Base-by-base conservation (phyloP, 306 rosid species). In the Mucuna pruriens region DNA sequence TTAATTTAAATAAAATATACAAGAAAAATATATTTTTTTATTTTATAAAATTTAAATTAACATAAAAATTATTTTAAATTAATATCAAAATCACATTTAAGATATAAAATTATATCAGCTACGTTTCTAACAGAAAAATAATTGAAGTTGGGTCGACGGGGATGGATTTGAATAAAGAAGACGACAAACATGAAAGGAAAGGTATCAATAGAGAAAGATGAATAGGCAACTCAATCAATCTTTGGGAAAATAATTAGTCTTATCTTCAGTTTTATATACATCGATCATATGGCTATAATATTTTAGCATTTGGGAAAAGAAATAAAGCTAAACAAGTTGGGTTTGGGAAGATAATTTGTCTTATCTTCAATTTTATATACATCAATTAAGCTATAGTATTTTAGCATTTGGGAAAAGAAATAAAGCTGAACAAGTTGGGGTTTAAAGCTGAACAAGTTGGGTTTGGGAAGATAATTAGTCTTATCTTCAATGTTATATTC, bases 101-200 rank as follows among this genome's bases (percentile, higher is more conserved):
- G n/a, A n/a, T n/a, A n/a, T n/a, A n/a, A n/a, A n/a, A n/a, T n/a
- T n/a, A n/a, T n/a, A n/a, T n/a, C 12, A 46, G 16, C 15, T 19
- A 42, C 63, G 74, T 57, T 78, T 72, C 49, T n/a, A 74, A 84
- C 87, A 64, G 29, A 74, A 25, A 77, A 63, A 40, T 75, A 67
- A 82, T 82, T 60, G 74, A 61, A 48, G 12, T 75, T 19, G 69
- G 39, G 70, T 55, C 52, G 84, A 62, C 16, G 69, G 13, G 84
- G 67, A 36, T 65, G 61, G 58, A 19, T 63, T 45, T 74, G 17
- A 52, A 81, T 64, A 74, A 74, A 44, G 48, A 74, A 67, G 60
- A 62, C 73, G 46, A 82, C 0, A 6, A 22, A 45, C 58, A 55
- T 76, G 20, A 74, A 54, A 42, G 44, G 9, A 54, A 52, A 38